Evolutionary conservation across 1,284 basidiomycete species (phyloP).

Genomic region (Chalciporus sp.): DNA sequence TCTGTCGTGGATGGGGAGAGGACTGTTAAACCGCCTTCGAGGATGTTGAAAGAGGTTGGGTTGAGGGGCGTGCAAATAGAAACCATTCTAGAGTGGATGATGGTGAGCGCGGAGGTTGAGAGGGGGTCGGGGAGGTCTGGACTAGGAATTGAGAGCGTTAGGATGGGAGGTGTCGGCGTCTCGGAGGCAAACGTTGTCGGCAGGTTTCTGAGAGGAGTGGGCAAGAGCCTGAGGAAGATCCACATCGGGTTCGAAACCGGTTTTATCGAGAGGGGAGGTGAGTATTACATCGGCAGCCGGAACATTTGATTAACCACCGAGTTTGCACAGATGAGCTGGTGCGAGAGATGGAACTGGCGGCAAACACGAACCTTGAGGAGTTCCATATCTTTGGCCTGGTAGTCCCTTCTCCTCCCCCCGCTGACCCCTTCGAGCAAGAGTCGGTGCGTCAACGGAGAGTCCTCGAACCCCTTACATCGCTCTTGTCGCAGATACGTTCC

Average conservation of each 20-base stretch:
- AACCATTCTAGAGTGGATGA: conserved; percentile 32
- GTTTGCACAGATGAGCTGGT: conserved; percentile 26
- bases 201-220: conserved; percentile 24
- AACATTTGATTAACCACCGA: conserved; percentile 8
- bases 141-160: conserved; percentile 23
- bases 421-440: conserved; percentile 23
- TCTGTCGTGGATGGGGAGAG: conserved; percentile 6
- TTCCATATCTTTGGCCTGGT: conserved; percentile 37
- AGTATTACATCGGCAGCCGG: conserved; percentile 10
- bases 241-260: conserved; percentile 34
- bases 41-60: conserved; percentile 29
- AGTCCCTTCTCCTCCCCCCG: conserved; percentile 33
- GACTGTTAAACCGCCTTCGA: conserved; percentile 20
- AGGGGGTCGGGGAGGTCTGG: conserved; percentile 6
- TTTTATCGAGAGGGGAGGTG: conserved; percentile 34
- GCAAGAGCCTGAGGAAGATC: conserved; percentile 27
- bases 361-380: conserved; percentile 29
- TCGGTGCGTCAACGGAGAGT: conserved; percentile 8
- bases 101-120: conserved; percentile 17
- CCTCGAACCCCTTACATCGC: conserved; percentile 26
- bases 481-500: conserved; percentile 30
- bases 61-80: conserved; percentile 25
- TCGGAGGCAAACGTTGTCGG: conserved; percentile 31
- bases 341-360: conserved; percentile 27
- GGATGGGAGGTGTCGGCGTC: conserved; percentile 31